Base-by-base conservation (phyloP, 2,329 filamentous ascomycete genomes). In the Chrysosporium queenslandicum region DNA sequence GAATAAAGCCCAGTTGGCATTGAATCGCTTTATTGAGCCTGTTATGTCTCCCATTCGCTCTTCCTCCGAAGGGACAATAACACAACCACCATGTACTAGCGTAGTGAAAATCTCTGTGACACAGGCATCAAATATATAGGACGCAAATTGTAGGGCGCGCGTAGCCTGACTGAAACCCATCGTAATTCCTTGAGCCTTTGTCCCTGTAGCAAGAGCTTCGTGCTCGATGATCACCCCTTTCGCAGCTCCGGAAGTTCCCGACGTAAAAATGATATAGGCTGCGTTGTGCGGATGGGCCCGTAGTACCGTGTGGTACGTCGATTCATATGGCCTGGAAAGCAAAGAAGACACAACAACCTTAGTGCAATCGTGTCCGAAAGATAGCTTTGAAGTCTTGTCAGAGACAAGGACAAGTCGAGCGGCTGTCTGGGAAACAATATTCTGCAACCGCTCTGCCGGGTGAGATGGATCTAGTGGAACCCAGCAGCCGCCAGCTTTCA, bases 111-210 rank as follows among this genome's bases (percentile, higher is more conserved):
- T 88, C 64, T 94, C 88, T 65, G 92, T 92, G 3, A 94, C 81
- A 0, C 85, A 91, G 2, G 94, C 87, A 66, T 94, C 88, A 63
- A 94, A 94, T 0, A 87, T 92, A 1, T 87, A 86, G 3, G 87
- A 83, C 2, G 88, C 88, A 64, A 94, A 94, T 63, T 94, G 88
- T 0, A 94, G 76, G 63, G 94, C 46, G 30, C 55, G 40, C 4
- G 46, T 39, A 2, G 27, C 3, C 3, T 39, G 6, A 65, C 56
- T 7, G 63, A 65, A 58, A 75, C 74, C 18, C 71, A 68, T 20
- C 76, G 69, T 4, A 67, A 66, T 2, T 70, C 61, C 70, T 32
- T 73, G 66, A 1, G 72, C 72, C 14, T 72, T 56, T 4, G 72
- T 70, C 27, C 73, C 72, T 43, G 71, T 74, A 27, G 71, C 71